Evolutionary conservation across 192 early-diverging fungal species (phyloP), one percentile per base, ranked within the genome.

Genomic region (Radiomyces spectabilis): DNA sequence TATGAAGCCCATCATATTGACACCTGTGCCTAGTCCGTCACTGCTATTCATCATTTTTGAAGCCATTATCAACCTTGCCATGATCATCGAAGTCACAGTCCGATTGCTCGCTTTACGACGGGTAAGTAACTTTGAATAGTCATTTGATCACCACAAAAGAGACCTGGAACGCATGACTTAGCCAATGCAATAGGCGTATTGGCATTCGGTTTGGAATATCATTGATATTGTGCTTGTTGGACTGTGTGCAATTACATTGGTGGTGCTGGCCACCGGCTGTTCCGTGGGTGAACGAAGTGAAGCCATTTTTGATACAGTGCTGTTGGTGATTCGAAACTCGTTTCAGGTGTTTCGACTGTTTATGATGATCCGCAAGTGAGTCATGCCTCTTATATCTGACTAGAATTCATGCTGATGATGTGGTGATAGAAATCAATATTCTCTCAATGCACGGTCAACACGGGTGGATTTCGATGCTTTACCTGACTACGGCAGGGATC

Each of bases 291-390:
- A 82, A 24, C 76, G 74, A 44, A 71, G 71, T 3, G 88, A 91
- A 58, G 82, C 85, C 43, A 65, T 88, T 22, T 55, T 91, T 30
- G 87, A 88, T 50, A 86, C 85, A 5, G 49, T 86, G 13, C 41
- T 91, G 22, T 48, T 91, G 10, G 80, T 87, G n/a, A 63, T 87
- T n/a, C 72, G 88, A 44, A 91, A 91, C 59, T 69, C 71, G 0
- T 72, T 84, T 1, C 87, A 89, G 59, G 74, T 78, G 12, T 77
- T 81, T 57, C 61, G 87, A n/a, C 71, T 89, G 3, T 57, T 84
- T 31, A 76, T 79, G 22, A 85, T 85, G 73, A 41, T 85, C 25
- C 70, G 78, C 31, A 86, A 84, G 77, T 81, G 72, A 44, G 68
- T 56, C 7, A 6, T 29, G n/a, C n/a, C n/a, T n/a, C n/a, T n/a